phyloP scores from a whole-genome alignment of 177 flowering plant species.

The Telopea speciosissima region DNA sequence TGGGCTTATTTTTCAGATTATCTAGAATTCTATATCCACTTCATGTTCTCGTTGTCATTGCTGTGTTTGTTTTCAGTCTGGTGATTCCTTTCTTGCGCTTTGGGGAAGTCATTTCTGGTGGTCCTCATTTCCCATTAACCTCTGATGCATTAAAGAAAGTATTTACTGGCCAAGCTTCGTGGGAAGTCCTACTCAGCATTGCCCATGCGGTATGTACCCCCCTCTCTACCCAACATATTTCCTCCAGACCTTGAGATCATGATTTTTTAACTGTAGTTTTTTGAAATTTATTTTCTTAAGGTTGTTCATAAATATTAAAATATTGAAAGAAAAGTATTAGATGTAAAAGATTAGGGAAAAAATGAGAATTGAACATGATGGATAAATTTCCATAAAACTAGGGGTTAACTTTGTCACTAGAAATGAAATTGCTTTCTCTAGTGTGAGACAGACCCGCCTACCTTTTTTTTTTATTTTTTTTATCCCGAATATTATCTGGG shows the following conservation, averaged over 20 bases:
- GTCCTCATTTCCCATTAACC: slow-evolving; percentile 82
- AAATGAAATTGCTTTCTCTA: not conserved
- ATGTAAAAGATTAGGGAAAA: not conserved
- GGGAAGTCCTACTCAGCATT: slow-evolving; percentile 62
- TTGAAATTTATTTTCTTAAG: not conserved
- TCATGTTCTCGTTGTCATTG: slow-evolving; percentile 6
- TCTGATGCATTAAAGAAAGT: slow-evolving; percentile 84
- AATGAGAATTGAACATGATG: too few species aligned
- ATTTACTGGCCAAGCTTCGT: slow-evolving; percentile 81
- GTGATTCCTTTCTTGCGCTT: slow-evolving; percentile 92
- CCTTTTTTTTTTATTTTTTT: too few species aligned
- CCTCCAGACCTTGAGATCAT: not conserved
- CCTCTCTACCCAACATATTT: not conserved
- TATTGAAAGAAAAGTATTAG: not conserved
- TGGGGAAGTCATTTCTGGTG: slow-evolving; percentile 75
- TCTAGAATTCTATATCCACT: not conserved
- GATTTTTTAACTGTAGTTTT: not conserved
- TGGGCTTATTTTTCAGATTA: not conserved
- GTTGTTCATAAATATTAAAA: not conserved
- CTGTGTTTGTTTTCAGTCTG: slow-evolving; percentile 41
- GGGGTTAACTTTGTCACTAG: too few species aligned
- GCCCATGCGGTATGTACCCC: slow-evolving; percentile 54
- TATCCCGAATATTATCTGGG: too few species aligned
- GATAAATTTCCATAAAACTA: too few species aligned
- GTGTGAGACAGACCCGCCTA: not conserved